Evolutionary conservation across 768 basidiomycete genomes (phyloP).

Genomic region (Collybia nuda): DNA sequence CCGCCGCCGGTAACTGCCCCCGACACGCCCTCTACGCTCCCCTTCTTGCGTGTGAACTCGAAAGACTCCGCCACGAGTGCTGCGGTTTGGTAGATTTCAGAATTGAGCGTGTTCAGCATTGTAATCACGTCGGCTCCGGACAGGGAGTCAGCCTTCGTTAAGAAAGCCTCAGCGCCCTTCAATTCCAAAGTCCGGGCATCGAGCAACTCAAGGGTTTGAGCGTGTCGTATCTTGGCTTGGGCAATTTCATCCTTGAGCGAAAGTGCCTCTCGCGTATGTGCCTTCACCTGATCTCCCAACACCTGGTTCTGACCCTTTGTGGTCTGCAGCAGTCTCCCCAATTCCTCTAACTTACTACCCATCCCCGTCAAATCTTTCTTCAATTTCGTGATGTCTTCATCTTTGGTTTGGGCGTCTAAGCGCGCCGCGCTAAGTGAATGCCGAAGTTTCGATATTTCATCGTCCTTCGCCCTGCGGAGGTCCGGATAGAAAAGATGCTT

Average conservation of each 20-base stretch:
- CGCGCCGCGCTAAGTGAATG: constrained; percentile 12
- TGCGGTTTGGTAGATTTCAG: constrained; percentile 47
- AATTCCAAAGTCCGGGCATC: constrained; percentile 30
- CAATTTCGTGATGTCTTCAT: constrained; percentile 14
- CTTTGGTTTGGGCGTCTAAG: constrained; percentile 11
- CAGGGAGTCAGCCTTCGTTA: constrained; percentile 39
- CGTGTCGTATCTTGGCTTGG: constrained; percentile 8
- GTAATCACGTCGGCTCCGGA: constrained; percentile 43
- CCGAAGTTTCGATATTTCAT: constrained; percentile 14
- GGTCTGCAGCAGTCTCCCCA: constrained; percentile 9
- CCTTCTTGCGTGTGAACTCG: constrained; percentile 16
- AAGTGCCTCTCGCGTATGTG: constrained; percentile 7
- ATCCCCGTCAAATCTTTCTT: constrained; percentile 13
- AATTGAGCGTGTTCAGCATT: constrained; percentile 44
- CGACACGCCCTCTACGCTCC: not conserved
- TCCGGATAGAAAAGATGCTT: constrained; percentile 11
- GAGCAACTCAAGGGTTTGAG: constrained; percentile 14
- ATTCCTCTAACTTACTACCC: constrained; percentile 13
- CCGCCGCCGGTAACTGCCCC: not conserved
- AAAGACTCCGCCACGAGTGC: constrained; percentile 45
- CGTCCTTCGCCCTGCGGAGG: not conserved
- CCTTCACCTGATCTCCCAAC: constrained; percentile 7
- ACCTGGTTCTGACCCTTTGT: constrained; percentile 3
- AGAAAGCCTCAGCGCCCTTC: constrained; percentile 42
- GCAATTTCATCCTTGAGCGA: constrained; percentile 4